phyloP scores from a whole-genome alignment of 805 yeast species.

The Barnettozyma populi region DNA sequence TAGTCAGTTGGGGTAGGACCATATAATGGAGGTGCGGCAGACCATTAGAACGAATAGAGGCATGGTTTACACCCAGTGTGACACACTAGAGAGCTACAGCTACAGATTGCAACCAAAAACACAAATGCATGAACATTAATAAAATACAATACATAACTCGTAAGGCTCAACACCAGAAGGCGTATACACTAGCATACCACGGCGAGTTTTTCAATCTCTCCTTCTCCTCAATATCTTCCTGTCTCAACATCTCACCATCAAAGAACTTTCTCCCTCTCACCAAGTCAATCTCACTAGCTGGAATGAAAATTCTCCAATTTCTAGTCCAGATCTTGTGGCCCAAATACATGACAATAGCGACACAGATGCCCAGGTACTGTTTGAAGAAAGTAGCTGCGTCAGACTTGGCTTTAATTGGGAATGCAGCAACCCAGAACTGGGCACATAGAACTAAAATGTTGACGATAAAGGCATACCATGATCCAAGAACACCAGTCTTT shows the following conservation, averaged over 20 bases:
- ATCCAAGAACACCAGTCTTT: constrained; percentile 46
- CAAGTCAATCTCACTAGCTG: constrained; percentile 46
- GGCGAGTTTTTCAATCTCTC: constrained; percentile 14
- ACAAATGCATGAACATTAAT: neutral
- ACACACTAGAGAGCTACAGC: no score
- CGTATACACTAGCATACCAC: constrained; percentile 7
- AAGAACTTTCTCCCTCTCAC: constrained; percentile 47
- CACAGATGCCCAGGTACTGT: constrained; percentile 43
- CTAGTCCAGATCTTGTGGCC: constrained; percentile 40
- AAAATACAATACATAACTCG: neutral
- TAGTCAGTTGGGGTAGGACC: no score
- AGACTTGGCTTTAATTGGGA: constrained; percentile 44
- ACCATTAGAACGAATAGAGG: no score
- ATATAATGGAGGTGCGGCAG: no score
- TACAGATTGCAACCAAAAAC: neutral
- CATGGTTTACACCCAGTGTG: no score
- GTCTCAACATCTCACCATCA: constrained; percentile 32
- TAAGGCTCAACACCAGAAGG: constrained; percentile 5
- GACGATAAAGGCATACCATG: constrained; percentile 42
- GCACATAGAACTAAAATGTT: constrained; percentile 46
- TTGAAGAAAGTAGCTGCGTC: constrained; percentile 41
- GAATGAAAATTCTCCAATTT: constrained; percentile 30
- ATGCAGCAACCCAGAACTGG: constrained; percentile 62
- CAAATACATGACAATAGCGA: constrained; percentile 39
- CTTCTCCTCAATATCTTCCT: constrained; percentile 33